These are phyloP conservation scores for Bocquillonia castaneifolia DNA, from an alignment of 441 rosid species.

Conservation along the genomic window DNA sequence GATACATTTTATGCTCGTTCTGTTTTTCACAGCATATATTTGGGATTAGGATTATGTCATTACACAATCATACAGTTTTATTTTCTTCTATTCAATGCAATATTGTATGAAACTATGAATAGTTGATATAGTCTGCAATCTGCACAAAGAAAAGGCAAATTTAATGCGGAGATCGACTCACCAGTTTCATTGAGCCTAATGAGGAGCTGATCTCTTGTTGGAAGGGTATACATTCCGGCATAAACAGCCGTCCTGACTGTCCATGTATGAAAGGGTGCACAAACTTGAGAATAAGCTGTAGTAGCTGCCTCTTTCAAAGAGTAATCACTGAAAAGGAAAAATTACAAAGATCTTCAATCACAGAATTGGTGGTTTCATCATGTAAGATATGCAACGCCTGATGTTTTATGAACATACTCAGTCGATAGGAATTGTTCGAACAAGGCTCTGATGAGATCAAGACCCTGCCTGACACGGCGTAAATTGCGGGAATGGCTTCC, in stretches of 20 bases:
- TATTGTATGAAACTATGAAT: too few species aligned
- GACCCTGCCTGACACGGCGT: conserved; percentile 88
- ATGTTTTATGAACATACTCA: conserved; percentile 45
- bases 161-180: too few species aligned
- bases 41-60: neutral
- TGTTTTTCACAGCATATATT: neutral
- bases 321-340: conserved; percentile 35
- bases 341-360: too few species aligned
- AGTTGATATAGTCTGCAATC: too few species aligned
- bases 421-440: conserved; percentile 66
- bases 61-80: neutral
- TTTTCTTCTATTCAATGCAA: neutral
- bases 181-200: conserved; percentile 72
- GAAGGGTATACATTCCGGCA: conserved; percentile 92
- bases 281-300: conserved; percentile 74
- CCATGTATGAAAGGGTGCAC: conserved; percentile 89
- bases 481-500: conserved; percentile 84
- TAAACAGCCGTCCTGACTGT: conserved; percentile 79
- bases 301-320: conserved; percentile 83
- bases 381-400: too few species aligned
- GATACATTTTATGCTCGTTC: neutral
- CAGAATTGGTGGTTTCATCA: too few species aligned
- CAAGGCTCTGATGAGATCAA: conserved; percentile 78
- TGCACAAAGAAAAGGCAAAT: too few species aligned
- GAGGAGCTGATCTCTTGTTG: conserved; percentile 72